Evolutionary conservation across 2,329 filamentous ascomycete species (phyloP), one percentile per base, ranked within the genome.

Genomic region (Calonectria pseudoturangicola): DNA sequence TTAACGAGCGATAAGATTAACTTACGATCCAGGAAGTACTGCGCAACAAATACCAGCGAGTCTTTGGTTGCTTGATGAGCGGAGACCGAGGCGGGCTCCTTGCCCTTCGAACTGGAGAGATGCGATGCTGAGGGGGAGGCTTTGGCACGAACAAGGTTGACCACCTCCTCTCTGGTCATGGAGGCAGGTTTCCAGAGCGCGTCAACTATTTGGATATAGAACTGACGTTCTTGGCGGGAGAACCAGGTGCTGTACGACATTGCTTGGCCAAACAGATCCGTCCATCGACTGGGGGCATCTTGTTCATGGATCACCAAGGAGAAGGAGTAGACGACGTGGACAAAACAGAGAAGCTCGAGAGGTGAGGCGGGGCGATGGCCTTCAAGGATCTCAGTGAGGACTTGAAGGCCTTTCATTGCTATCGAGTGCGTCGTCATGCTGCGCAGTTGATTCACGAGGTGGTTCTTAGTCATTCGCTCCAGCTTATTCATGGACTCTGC

Each of bases 21-120:
- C 76, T 78, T 82, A 89, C 88, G 87, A 78, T 91, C 89, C 25
- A 91, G 81, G 70, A 90, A 90, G 68, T 87, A 84, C 63, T 85
- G 84, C 10, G 86, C 86, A 50, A 86, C 82, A 45, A 79, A 79
- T 1, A 85, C 76, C 9, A 90, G 78, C 13, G 83, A 80, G 71
- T 90, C 87, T 12, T 65, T 66, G 70, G 60, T 77, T 25, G 68
- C 13, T 16, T 63, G 51, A 8, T 58, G 85, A 70, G 7, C 88
- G 77, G 16, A 80, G 78, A 70, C 85, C 7, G 66, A 71, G 21
- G 82, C 84, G 3, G 77, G 82, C 27, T 85, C 82, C 75, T 89
- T 89, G 25, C 87, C 87, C 72, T 88, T 89, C 13, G 74, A 69
- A 68, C 80, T 83, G 2, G 76, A 76, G 18, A 78, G 76, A 8